These are phyloP conservation scores for Cladosporium sp. DNA, from an alignment of 2,329 filamentous ascomycete genomes.

Conservation along the genomic window DNA sequence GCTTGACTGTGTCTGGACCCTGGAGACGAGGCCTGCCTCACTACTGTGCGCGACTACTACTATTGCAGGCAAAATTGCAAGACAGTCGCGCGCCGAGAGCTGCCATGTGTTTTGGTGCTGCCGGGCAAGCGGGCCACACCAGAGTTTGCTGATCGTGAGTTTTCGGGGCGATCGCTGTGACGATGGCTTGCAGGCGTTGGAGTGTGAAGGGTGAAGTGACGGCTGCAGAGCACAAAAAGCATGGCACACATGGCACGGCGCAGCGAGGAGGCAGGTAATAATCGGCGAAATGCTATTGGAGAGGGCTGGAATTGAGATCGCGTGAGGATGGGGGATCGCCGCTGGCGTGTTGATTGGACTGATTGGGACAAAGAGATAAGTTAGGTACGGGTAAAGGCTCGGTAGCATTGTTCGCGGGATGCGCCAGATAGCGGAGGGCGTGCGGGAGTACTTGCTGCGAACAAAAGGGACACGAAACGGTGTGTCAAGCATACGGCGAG, in stretches of 20 bases:
- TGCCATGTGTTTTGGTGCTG: conserved; percentile 1
- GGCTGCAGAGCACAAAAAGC: not conserved
- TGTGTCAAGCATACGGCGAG: not conserved
- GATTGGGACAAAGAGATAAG: conserved; percentile 1
- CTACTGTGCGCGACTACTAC: not conserved
- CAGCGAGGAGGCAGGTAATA: not conserved
- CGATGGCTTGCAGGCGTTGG: not conserved
- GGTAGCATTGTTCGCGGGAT: not conserved
- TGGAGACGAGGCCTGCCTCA: conserved; percentile 2
- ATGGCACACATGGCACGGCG: not conserved
- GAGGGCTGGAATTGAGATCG: not conserved
- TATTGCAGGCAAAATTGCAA: not conserved
- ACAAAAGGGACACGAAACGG: not conserved
- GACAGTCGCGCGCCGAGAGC: not conserved
- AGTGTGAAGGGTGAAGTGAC: not conserved
- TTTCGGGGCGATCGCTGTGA: not conserved
- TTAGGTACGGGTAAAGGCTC: not conserved
- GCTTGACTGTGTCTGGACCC: conserved; percentile 2
- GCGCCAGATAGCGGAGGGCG: not conserved
- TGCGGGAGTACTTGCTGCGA: not conserved
- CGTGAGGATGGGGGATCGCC: not conserved
- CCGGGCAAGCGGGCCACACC: not conserved
- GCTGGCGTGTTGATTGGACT: not conserved
- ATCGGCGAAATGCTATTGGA: not conserved
- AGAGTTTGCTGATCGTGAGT: not conserved